These are phyloP conservation scores for Pouteria campechiana DNA, from an alignment of 179 eudicot species.

Conservation along the genomic window DNA sequence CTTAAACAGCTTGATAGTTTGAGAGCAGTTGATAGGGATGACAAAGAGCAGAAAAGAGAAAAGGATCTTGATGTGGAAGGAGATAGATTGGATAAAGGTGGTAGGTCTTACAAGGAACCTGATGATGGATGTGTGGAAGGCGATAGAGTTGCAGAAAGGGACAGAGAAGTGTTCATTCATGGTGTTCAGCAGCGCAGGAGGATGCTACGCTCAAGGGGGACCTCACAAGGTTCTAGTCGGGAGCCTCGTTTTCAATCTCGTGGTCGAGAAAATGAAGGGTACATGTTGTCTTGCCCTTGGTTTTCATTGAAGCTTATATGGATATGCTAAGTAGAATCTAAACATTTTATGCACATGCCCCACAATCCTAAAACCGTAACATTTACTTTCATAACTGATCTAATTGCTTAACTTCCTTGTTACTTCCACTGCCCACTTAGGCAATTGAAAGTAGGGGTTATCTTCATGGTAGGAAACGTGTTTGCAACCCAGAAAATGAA, in stretches of 20 bases:
- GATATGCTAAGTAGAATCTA: no score
- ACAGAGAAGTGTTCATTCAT: constrained; percentile 54
- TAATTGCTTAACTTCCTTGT: no score
- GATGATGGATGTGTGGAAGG: constrained; percentile 58
- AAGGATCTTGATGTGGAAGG: constrained; percentile 69
- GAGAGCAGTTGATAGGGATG: constrained; percentile 55
- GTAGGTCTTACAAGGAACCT: constrained; percentile 48
- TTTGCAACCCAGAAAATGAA: no score
- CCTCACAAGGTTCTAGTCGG: constrained; percentile 61
- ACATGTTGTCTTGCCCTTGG: constrained; percentile 9
- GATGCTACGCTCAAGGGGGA: constrained; percentile 85
- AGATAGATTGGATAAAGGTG: constrained; percentile 79
- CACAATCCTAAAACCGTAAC: no score
- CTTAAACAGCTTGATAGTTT: constrained; percentile 50
- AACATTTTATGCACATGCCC: no score
- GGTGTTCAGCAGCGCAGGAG: constrained; percentile 85
- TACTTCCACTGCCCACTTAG: no score
- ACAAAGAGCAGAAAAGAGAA: constrained; percentile 67
- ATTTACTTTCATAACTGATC: no score
- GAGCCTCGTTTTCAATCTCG: constrained; percentile 64
- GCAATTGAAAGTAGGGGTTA: no score
- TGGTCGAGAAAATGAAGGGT: constrained; percentile 78
- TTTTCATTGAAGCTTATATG: no score
- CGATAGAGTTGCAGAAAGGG: constrained; percentile 55
- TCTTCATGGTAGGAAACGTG: no score